phyloP scores from a whole-genome alignment of 2,329 filamentous ascomycete species.

The Cercospora berteroae region DNA sequence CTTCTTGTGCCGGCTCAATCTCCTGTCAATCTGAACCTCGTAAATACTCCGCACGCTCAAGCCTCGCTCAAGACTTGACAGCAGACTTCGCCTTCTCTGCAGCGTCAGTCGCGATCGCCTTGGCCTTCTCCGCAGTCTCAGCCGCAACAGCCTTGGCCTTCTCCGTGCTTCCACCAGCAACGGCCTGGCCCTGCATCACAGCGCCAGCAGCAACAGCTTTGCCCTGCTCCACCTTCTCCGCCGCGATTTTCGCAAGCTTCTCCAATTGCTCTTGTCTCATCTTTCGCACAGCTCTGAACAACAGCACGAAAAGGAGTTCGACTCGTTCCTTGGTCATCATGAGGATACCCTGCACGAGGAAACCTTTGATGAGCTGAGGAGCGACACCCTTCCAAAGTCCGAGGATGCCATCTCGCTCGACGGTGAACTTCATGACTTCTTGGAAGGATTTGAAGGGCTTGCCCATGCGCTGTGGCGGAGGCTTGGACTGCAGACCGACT shows the following conservation, averaged over 20 bases:
- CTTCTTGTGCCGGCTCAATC: neutral
- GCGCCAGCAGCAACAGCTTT: neutral
- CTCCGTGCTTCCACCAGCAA: slow-evolving; percentile 16
- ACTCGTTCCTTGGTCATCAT: slow-evolving; percentile 99
- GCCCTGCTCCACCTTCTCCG: slow-evolving; percentile 55
- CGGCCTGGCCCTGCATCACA: neutral
- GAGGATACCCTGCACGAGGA: slow-evolving; percentile 89
- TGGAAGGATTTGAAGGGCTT: slow-evolving; percentile 91
- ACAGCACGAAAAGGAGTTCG: slow-evolving; percentile 80
- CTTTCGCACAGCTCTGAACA: slow-evolving; percentile 77
- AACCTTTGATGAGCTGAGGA: slow-evolving; percentile 87
- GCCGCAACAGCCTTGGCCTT: slow-evolving; percentile 7
- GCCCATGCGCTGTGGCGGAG: slow-evolving; percentile 76
- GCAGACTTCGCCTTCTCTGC: slow-evolving; percentile 5
- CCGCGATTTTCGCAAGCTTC: slow-evolving; percentile 63
- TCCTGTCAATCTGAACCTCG: neutral
- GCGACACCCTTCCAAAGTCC: slow-evolving; percentile 97
- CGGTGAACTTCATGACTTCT: slow-evolving; percentile 93
- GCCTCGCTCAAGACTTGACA: neutral
- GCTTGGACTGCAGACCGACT: slow-evolving; percentile 90
- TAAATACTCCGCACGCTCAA: neutral
- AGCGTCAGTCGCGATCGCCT: neutral
- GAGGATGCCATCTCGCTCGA: slow-evolving; percentile 77
- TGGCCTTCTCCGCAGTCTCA: slow-evolving; percentile 4
- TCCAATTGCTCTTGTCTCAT: slow-evolving; percentile 68